A percentile compares a stretch with the other conserved stretches of the same genome.
These are phyloP conservation scores for Jatropha podagrica DNA, from an alignment of 441 rosid species.

Conservation along the genomic window DNA sequence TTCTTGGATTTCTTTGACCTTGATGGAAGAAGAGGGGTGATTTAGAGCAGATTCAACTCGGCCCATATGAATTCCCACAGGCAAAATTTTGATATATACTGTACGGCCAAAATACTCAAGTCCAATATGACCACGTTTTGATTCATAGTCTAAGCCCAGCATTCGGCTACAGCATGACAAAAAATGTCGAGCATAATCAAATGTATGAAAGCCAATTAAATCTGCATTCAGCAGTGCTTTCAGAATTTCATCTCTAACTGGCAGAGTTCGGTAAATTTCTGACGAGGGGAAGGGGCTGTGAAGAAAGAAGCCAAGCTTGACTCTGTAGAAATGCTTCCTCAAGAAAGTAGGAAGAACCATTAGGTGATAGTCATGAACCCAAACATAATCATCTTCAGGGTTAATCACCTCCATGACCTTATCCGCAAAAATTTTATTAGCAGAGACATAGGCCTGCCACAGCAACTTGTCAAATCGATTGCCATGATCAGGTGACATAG, in stretches of 20 bases:
- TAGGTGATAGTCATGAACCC: conserved; percentile 86
- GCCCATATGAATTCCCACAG: conserved; percentile 70
- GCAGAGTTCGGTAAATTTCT: conserved; percentile 72
- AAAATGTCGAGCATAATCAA: conserved; percentile 81
- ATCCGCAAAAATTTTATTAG: conserved; percentile 72
- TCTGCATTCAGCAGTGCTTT: conserved; percentile 70
- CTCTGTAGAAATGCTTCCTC: conserved; percentile 61
- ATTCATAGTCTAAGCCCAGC: conserved; percentile 74
- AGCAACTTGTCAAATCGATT: conserved; percentile 53
- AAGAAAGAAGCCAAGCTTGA: conserved; percentile 78
- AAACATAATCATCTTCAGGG: conserved; percentile 69
- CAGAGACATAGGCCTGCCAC: conserved; percentile 76
- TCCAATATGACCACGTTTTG: conserved; percentile 70
- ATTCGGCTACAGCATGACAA: conserved; percentile 74
- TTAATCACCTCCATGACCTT: conserved; percentile 73
- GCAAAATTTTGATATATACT: conserved; percentile 62
- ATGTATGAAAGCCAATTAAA: conserved; percentile 77
- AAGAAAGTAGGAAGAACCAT: conserved; percentile 79
- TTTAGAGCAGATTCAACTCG: conserved; percentile 58
- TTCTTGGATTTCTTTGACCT: conserved; percentile 53
- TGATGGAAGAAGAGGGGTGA: conserved; percentile 54
- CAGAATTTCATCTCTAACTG: conserved; percentile 62
- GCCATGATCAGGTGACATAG: conserved; percentile 60
- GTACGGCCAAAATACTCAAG: conserved; percentile 81
- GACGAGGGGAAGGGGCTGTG: conserved; percentile 85